These are phyloP conservation scores for Diaporthe sp. DNA, from an alignment of 2,329 filamentous ascomycete genomes.

Conservation along the genomic window DNA sequence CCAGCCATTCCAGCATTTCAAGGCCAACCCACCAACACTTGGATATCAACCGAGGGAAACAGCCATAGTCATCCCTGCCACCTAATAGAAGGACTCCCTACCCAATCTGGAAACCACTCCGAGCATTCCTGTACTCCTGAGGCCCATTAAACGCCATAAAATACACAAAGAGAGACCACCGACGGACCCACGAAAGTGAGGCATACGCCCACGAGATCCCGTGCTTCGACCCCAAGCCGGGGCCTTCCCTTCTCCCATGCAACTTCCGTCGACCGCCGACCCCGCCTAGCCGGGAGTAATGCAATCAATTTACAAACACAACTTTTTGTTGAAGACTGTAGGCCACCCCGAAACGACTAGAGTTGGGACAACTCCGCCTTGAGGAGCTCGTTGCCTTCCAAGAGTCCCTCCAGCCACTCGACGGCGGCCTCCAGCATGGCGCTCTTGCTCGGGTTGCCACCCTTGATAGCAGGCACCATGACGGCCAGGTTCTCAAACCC, in stretches of 20 bases:
- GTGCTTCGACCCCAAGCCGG: not conserved
- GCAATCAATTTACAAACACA: not conserved
- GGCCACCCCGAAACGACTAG: not conserved
- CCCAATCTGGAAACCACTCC: conserved; percentile 10
- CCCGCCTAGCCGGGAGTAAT: not conserved
- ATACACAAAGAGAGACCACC: conserved; percentile 2
- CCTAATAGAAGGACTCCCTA: conserved; percentile 19
- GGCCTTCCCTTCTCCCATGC: not conserved
- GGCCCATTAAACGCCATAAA: conserved; percentile 15
- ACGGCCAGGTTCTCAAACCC: conserved; percentile 86
- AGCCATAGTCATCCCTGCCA: not conserved
- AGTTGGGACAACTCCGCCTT: conserved; percentile 59
- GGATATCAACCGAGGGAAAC: conserved; percentile 25
- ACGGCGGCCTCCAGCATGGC: conserved; percentile 81
- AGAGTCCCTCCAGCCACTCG: conserved; percentile 82
- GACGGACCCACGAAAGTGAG: not conserved
- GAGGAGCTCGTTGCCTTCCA: conserved; percentile 76
- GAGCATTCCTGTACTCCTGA: conserved; percentile 20
- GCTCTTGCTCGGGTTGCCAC: conserved; percentile 86
- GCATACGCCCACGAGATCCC: not conserved
- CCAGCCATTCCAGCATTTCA: not conserved
- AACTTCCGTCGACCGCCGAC: conserved; percentile 1
- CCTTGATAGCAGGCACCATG: conserved; percentile 81
- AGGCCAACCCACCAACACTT: not conserved
- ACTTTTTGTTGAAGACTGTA: not conserved